These are phyloP conservation scores for Naganishia onofrii DNA, from an alignment of 768 basidiomycete genomes.

Conservation along the genomic window DNA sequence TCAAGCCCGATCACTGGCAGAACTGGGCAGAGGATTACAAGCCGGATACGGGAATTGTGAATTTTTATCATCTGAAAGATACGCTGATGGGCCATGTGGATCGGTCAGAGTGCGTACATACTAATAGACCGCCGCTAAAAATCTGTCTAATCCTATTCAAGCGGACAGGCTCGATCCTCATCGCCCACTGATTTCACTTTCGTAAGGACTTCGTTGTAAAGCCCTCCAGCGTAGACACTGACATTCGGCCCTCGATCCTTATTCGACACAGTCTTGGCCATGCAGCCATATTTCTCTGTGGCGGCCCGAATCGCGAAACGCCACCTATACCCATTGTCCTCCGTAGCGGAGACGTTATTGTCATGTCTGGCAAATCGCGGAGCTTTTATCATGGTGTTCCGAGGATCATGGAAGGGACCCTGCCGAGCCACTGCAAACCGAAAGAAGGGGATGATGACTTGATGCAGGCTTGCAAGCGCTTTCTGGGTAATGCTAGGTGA, in stretches of 20 bases:
- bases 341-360: conserved; percentile 82
- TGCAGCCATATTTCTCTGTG: conserved; percentile 84
- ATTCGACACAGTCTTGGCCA: conserved; percentile 68
- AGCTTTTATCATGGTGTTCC: conserved; percentile 94
- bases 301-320: conserved; percentile 71
- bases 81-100: conserved; percentile 98
- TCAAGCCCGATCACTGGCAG: conserved; percentile 61
- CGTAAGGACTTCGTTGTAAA: conserved; percentile 59
- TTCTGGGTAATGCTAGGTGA: conserved; percentile 38
- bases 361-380: conserved; percentile 88
- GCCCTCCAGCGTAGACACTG: not conserved
- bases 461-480: conserved; percentile 40
- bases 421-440: conserved; percentile 57
- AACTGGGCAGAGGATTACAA: conserved; percentile 77
- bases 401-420: conserved; percentile 74
- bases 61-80: conserved; percentile 88
- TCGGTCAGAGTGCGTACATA: conserved; percentile 65
- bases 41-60: conserved; percentile 94
- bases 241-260: not conserved
- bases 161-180: conserved; percentile 68
- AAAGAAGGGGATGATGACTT: conserved; percentile 43
- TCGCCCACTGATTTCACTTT: conserved; percentile 87
- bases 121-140: too few relatives aligned
- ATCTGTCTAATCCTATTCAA: not conserved
- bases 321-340: conserved; percentile 78